phyloP scores from a whole-genome alignment of 2,329 filamentous ascomycete genomes.

The Fusarium kyushuense region DNA sequence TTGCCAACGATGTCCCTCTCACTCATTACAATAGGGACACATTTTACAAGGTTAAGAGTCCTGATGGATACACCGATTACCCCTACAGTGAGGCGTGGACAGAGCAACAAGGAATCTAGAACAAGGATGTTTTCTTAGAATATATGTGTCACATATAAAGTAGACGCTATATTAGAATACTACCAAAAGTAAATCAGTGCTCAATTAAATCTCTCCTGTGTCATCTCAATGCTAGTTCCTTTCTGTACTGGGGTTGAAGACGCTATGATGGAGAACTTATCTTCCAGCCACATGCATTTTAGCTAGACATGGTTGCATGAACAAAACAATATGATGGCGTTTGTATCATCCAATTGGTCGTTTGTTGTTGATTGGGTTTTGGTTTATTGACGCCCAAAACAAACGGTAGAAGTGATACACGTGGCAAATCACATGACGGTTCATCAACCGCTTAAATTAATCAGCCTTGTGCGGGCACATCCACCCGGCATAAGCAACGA shows the following conservation, averaged over 20 bases:
- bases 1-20: slow-evolving; percentile 38
- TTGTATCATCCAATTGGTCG: background rate
- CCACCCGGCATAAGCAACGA: slow-evolving; percentile 20
- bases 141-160: background rate
- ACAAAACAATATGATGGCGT: no score
- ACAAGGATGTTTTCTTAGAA: background rate
- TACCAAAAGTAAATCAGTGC: background rate
- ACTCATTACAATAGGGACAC: slow-evolving; percentile 45
- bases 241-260: background rate
- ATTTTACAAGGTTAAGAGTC: slow-evolving; percentile 45
- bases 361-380: background rate
- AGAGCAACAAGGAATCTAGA: background rate
- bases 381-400: slow-evolving; percentile 9
- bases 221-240: background rate
- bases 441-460: slow-evolving; percentile 11
- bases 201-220: background rate
- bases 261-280: background rate
- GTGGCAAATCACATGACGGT: slow-evolving; percentile 25
- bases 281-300: background rate
- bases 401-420: slow-evolving; percentile 1
- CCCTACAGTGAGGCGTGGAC: slow-evolving; percentile 27
- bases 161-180: no score
- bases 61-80: slow-evolving; percentile 47
- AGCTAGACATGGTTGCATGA: background rate
- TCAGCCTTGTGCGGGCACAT: background rate